phyloP scores from a whole-genome alignment of 768 basidiomycete genomes.

The Tricholoma hemisulphureum region DNA sequence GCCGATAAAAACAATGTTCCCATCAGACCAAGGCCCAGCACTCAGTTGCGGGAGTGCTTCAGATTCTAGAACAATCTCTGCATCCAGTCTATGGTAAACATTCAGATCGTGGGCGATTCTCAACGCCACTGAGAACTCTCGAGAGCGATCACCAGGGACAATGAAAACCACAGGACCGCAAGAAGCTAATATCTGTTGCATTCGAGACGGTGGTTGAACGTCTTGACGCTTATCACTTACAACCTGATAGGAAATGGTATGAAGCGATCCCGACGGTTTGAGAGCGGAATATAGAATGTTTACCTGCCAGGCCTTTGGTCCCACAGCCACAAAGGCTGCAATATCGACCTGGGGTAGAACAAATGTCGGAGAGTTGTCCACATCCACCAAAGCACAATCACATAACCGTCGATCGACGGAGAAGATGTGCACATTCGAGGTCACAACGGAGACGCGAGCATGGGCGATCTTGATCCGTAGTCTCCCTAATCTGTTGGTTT shows the following conservation, averaged over 20 bases:
- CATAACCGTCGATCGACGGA: conserved; percentile 23
- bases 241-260: not conserved
- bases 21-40: conserved; percentile 26
- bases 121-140: conserved; percentile 53
- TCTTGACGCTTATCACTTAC: not conserved
- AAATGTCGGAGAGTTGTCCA: conserved; percentile 15
- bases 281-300: not conserved
- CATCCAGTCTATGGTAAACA: conserved; percentile 68
- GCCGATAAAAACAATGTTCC: conserved; percentile 64
- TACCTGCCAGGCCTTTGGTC: conserved; percentile 5
- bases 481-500: conserved; percentile 34
- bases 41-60: conserved; percentile 31
- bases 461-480: conserved; percentile 28
- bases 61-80: conserved; percentile 50
- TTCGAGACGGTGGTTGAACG: conserved; percentile 46
- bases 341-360: conserved; percentile 5
- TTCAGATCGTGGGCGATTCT: conserved; percentile 68
- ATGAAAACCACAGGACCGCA: conserved; percentile 55
- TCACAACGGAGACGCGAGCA: conserved; percentile 18
- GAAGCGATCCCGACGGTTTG: not conserved
- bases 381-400: conserved; percentile 12
- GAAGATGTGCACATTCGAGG: conserved; percentile 32
- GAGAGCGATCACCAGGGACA: conserved; percentile 36
- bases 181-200: conserved; percentile 65
- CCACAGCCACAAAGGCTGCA: conserved; percentile 11